Conservation (phyloP, 176 grass and related monocot species). For the Bolboschoenus planiculmis region DNA sequence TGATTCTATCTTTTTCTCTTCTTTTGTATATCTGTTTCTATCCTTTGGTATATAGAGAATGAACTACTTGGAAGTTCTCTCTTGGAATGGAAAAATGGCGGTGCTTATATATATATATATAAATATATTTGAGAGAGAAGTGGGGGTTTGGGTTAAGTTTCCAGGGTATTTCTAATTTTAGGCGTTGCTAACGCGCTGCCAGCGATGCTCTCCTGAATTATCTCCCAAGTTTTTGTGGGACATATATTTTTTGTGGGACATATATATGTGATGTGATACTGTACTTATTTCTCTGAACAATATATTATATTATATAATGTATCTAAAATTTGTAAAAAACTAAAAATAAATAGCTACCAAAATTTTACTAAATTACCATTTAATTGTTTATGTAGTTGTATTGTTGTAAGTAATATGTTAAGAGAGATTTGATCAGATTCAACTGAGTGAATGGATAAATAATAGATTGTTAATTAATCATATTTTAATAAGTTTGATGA, state of each 20-base stretch:
- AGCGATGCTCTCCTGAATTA: neutral
- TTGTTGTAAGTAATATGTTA: neutral
- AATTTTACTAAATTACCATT: neutral
- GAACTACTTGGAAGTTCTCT: neutral
- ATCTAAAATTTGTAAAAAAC: neutral
- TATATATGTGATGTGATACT: neutral
- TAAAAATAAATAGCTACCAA: neutral
- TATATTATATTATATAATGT: neutral
- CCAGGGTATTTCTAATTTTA: constrained; percentile 25
- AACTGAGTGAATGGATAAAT: neutral
- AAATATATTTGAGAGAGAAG: neutral
- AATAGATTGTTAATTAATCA: neutral
- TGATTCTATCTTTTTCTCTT: neutral
- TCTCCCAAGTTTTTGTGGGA: neutral
- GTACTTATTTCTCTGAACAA: neutral
- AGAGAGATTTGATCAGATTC: neutral
- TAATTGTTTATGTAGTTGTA: constrained; percentile 1
- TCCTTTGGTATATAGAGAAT: constrained; percentile 2
- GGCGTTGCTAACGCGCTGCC: constrained; percentile 12
- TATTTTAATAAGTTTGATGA: neutral
- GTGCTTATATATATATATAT: neutral
- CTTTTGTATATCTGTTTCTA: neutral
- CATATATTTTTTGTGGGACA: neutral
- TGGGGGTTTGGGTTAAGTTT: constrained; percentile 10
- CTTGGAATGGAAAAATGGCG: neutral